Conservation (phyloP, 1,284 basidiomycete species). For the Termitomyces sp. region DNA sequence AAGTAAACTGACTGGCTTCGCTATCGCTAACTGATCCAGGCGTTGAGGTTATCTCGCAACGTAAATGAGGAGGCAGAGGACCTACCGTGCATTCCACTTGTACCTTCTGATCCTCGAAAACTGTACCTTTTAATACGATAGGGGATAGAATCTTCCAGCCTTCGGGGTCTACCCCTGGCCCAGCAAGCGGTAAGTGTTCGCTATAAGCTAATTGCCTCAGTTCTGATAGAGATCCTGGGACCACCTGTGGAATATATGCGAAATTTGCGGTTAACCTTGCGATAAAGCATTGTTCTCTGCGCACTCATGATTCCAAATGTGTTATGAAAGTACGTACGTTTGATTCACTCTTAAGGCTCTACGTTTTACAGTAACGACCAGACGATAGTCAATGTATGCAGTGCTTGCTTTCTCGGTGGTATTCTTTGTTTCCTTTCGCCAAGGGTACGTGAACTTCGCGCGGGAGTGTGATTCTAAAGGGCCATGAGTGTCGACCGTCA, state of each 20-base stretch:
- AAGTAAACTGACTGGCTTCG: conserved; percentile 42
- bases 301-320: not conserved
- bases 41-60: not conserved
- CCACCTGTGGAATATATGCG: conserved; percentile 33
- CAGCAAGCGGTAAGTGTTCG: conserved; percentile 34
- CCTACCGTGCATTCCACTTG: conserved; percentile 38
- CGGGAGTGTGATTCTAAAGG: conserved; percentile 43
- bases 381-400: conserved; percentile 46
- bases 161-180: conserved; percentile 43
- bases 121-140: conserved; percentile 34
- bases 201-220: conserved; percentile 44
- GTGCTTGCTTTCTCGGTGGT: conserved; percentile 39
- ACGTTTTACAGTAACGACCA: conserved; percentile 43
- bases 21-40: conserved; percentile 41
- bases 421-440: conserved; percentile 22
- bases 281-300: not conserved
- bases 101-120: conserved; percentile 39
- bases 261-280: conserved; percentile 32
- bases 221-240: conserved; percentile 41
- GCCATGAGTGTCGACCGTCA: conserved; percentile 40
- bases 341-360: conserved; percentile 39
- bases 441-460: conserved; percentile 33
- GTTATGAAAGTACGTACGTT: conserved; percentile 26
- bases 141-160: conserved; percentile 43
- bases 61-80: conserved; percentile 4